phyloP scores from a whole-genome alignment of 345 rosid genomes.

The Eucalyptus brandiana region DNA sequence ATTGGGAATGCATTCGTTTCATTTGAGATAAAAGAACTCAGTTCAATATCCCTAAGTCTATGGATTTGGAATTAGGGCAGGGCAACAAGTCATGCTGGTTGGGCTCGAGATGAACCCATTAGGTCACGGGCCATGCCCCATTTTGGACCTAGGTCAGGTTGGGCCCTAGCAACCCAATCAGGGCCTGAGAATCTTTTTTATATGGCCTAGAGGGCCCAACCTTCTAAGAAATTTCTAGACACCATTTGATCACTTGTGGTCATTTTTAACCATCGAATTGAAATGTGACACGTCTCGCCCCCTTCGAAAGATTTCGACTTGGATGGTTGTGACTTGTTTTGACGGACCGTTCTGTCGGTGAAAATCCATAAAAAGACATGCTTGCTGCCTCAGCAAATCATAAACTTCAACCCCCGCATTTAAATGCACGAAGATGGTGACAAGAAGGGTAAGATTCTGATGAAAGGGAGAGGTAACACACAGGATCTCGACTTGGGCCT shows the following conservation, averaged over 20 bases:
- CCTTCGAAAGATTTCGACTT: not conserved
- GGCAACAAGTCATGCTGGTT: not conserved
- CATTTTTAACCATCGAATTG: not conserved
- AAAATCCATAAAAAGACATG: not conserved
- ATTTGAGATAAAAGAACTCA: not conserved
- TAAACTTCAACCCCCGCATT: not conserved
- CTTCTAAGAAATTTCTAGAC: not conserved
- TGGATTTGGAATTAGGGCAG: not conserved
- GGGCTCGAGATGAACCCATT: not conserved
- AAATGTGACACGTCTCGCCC: not conserved
- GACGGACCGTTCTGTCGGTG: not conserved
- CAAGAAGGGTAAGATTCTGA: not conserved
- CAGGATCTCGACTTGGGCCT: not conserved
- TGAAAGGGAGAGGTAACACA: not conserved
- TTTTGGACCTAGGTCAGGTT: not conserved
- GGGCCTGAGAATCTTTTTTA: not conserved
- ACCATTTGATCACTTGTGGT: not conserved
- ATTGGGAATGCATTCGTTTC: not conserved
- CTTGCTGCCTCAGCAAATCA: not conserved
- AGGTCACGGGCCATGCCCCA: not conserved
- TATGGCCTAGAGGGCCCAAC: not conserved
- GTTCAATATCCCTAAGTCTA: rapidly evolving
- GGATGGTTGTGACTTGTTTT: not conserved
- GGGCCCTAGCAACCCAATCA: not conserved
- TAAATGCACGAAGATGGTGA: not conserved